Base-by-base conservation (phyloP, 805 yeast species). In the Crinitomyces ghanaensis region DNA sequence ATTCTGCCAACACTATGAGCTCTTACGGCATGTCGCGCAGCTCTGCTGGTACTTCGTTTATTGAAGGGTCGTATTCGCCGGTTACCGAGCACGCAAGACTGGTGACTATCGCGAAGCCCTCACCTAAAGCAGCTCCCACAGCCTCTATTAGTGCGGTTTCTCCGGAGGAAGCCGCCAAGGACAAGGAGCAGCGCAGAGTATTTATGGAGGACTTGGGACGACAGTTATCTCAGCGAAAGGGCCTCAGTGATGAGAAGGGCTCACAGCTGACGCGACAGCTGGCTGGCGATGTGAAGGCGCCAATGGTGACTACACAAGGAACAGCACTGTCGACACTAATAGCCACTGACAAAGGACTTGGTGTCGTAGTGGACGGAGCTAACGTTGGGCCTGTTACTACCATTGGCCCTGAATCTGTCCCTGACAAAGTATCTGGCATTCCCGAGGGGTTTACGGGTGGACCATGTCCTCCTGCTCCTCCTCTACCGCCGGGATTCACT, bases 401-500 rank as follows among this genome's bases (percentile, higher is more conserved):
- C 7, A 8, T 25, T 25, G 27, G 27, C n/a, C 14, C 27, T 25
- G 14, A 13, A 25, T 6, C 27, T 25, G 18, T 16, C 13, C 11
- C 11, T 35, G 9, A 12, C 21, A 30, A 13, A 16, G 27, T 5
- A 7, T 6, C 11, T 6, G 15, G 19, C 26, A 30, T 9, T 6
- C 14, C 24, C 15, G 33, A 8, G 13, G 36, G 31, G n/a, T 28
- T 5, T 26, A 9, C 35, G 4, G 36, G 30, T 3, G 33, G 27
- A 11, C 16, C 39, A 12, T 32, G 32, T 4, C 36, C 36, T 18
- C 34, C 37, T 16, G 28, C 41, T 19, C 30, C 38, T 6, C 36
- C 50, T 33, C 29, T 26, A 5, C 53, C 54, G 2, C 51, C 57
- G n/a, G n/a, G n/a, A n/a, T n/a, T n/a, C n/a, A n/a, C n/a, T n/a